A percentile compares a stretch with the other conserved stretches of the same genome.
These are phyloP conservation scores for Acacia pycnantha DNA, from an alignment of 331 rosid species.

Conservation along the genomic window DNA sequence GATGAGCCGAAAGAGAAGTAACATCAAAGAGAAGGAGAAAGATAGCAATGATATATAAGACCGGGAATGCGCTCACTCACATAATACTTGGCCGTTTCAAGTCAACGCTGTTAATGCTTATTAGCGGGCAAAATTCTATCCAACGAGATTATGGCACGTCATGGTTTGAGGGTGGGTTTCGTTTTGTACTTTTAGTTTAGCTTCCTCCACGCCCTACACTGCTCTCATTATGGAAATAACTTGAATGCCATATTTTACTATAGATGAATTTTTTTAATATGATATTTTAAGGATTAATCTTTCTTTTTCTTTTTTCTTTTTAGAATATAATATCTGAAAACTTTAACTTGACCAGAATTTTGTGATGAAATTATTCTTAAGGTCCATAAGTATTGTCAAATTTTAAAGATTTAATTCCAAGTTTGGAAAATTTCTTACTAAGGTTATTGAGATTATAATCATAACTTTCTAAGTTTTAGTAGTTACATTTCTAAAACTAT, in stretches of 20 bases:
- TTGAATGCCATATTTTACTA: not conserved
- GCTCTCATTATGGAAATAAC: not conserved
- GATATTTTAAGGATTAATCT: not conserved
- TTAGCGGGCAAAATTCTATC: constrained; percentile 23
- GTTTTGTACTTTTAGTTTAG: not conserved
- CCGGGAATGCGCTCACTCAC: not conserved
- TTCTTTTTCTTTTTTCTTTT: not conserved
- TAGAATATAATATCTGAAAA: not conserved
- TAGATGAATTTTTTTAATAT: not conserved
- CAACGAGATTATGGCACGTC: constrained; percentile 31
- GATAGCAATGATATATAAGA: not conserved
- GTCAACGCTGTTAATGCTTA: constrained; percentile 25
- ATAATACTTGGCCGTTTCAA: constrained; percentile 21
- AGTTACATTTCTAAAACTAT: not conserved
- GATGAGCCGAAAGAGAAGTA: not conserved
- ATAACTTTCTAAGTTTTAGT: not conserved
- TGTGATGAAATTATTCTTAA: not conserved
- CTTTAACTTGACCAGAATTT: not conserved
- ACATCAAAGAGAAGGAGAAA: constrained; percentile 17
- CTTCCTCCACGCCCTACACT: not conserved
- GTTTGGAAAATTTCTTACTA: not conserved
- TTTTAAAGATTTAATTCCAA: not conserved
- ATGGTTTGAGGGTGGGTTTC: not conserved
- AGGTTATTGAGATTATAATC: not conserved
- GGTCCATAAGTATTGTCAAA: not conserved